Conservation (phyloP, 2,329 filamentous ascomycete species). For the Dactylellina drechsleri region DNA sequence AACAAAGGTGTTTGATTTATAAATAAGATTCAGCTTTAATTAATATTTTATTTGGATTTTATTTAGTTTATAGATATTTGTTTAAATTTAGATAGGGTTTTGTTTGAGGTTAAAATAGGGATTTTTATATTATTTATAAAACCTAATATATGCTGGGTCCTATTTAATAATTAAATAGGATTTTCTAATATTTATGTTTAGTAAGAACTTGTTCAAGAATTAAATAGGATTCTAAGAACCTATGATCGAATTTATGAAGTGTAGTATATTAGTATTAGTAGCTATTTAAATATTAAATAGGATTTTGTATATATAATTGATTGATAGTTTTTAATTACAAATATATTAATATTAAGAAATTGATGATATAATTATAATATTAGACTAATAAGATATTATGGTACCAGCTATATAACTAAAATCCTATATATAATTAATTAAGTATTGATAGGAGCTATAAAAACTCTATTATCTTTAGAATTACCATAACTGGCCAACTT, state of each 20-base stretch:
- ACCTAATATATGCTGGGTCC: not conserved
- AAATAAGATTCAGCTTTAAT: no score
- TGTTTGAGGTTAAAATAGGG: not conserved
- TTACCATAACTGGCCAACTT: no score
- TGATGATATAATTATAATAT: not conserved
- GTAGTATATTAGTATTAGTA: not conserved
- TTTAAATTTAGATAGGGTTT: not conserved
- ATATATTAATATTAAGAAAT: not conserved
- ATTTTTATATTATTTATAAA: not conserved
- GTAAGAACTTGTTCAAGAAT: not conserved
- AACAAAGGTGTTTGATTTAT: not conserved
- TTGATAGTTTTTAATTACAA: no score
- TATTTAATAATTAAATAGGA: not conserved
- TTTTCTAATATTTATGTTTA: not conserved
- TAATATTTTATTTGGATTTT: no score
- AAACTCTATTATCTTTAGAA: no score
- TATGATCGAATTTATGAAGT: not conserved
- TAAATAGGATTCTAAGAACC: not conserved
- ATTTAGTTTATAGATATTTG: not conserved
- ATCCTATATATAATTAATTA: no score
- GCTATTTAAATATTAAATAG: not conserved
- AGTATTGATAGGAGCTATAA: no score
- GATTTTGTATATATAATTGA: not conserved
- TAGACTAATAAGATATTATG: not conserved
- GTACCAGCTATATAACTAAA: not conserved